Evolutionary conservation across 257 asterid genomes (phyloP), one percentile per base, ranked within the genome.

Genomic region (Solanum etuberosum): DNA sequence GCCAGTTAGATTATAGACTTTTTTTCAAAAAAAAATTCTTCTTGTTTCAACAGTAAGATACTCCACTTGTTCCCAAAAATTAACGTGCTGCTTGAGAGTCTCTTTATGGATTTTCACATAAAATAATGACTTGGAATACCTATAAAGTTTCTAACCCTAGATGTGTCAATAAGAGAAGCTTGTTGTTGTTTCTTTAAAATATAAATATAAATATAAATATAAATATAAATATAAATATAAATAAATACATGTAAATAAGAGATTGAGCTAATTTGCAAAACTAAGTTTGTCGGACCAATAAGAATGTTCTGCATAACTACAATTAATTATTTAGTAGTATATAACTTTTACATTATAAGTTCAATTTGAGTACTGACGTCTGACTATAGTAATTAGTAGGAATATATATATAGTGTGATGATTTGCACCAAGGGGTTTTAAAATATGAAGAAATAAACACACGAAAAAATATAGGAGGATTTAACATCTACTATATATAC

Each of bases 101-200:
- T 29, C 83, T 86, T 86, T 71, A 86, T 72, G 57, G 83, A 46
- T 48, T 21, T 85, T 85, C 83, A 48, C 84, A 37, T 27, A 14
- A 86, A 34, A 85, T 21, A 86, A 68, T 59, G 46, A 32, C 82
- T 31, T 46, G 48, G 83, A 38, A 76, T 71, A 85, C 83, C 87
- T 72, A 86, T 48, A 86, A 86, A 86, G 84, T 86, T 72, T 51
- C 16, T 61, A 71, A 72, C 72, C 70, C 84, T 48, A 86, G 57
- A 85, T 86, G 72, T 86, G 87, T 48, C 83, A 73, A 71, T 86
- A 48, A 72, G 84, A 85, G 83, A 85, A 85, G 71, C 83, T 43
- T 46, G 43, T 16, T 71, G 54, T 31, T 54, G 63, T 70, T 15
- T 15, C 83, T 21, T 85, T 71, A 31, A 32, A 85, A 23, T 51